phyloP scores from a whole-genome alignment of 2,329 filamentous ascomycete genomes.

The Neonectria punicea region DNA sequence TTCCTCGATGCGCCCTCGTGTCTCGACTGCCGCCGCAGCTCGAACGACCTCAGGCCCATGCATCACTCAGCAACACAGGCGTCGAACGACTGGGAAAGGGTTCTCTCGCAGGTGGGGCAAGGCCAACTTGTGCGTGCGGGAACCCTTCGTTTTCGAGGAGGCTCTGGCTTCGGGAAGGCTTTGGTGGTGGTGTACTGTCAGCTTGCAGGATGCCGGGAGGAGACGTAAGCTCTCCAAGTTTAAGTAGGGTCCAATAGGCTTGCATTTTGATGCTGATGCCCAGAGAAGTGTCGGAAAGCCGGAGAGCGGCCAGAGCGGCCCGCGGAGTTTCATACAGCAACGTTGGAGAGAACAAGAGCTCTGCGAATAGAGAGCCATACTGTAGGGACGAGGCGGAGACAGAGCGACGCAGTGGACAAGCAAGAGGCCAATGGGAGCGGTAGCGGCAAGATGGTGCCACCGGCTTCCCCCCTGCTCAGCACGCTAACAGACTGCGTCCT shows the following conservation, averaged over 20 bases:
- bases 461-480: conserved; percentile 11
- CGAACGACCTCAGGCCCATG: conserved; percentile 30
- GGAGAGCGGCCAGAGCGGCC: background rate
- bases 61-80: conserved; percentile 19
- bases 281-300: background rate
- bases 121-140: conserved; percentile 18
- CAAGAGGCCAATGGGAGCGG: conserved; percentile 19
- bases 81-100: conserved; percentile 16
- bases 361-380: background rate
- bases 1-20: conserved; percentile 34
- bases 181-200: conserved; percentile 20
- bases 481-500: conserved; percentile 16
- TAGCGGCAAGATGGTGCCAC: conserved; percentile 23
- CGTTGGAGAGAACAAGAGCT: background rate
- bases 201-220: conserved; percentile 14
- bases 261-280: conserved; percentile 10
- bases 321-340: background rate
- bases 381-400: conserved; percentile 15
- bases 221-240: conserved; percentile 14
- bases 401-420: conserved; percentile 18
- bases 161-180: conserved; percentile 9
- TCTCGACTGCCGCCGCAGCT: conserved; percentile 34
- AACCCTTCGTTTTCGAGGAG: conserved; percentile 3
- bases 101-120: conserved; percentile 32
- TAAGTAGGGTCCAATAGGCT: conserved; percentile 3